These are phyloP conservation scores for Penicillium turbatum DNA, from an alignment of 495 filamentous ascomycete genomes.

Conservation along the genomic window DNA sequence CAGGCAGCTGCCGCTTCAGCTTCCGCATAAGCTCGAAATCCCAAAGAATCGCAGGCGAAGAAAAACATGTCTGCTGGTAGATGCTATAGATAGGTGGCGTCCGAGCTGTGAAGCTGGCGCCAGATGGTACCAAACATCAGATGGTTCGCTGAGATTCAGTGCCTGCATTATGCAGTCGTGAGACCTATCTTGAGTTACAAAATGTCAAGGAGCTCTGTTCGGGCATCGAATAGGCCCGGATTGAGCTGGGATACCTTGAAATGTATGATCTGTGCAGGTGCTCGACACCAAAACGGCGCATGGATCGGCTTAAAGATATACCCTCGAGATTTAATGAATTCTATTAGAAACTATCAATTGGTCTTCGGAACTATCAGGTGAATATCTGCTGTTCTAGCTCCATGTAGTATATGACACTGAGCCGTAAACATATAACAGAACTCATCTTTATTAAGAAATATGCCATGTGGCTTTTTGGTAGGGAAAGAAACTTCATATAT, in stretches of 20 bases:
- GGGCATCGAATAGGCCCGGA: not conserved
- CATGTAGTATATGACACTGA: too few species aligned
- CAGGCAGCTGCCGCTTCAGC: slow-evolving; percentile 36
- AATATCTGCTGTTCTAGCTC: too few species aligned
- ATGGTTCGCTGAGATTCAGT: not conserved
- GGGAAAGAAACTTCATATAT: not conserved
- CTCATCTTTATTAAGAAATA: too few species aligned
- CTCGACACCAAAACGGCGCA: slow-evolving; percentile 2
- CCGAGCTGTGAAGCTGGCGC: not conserved
- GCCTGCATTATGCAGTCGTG: not conserved
- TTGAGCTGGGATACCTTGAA: not conserved
- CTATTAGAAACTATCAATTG: not conserved
- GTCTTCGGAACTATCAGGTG: not conserved
- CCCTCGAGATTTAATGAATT: slow-evolving; percentile 13
- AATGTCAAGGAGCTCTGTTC: not conserved
- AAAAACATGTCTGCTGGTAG: not conserved
- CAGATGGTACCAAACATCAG: not conserved
- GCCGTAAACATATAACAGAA: too few species aligned
- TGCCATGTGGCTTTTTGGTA: too few species aligned
- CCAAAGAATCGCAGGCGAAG: not conserved
- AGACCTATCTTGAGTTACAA: not conserved
- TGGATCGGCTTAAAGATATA: slow-evolving; percentile 13
- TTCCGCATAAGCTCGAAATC: slow-evolving; percentile 26
- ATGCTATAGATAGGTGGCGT: not conserved
- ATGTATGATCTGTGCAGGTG: slow-evolving; percentile 5